Percentiles rank a stretch among this genome's conserved stretches.
Evolutionary conservation across 1,284 basidiomycete genomes (phyloP).

Genomic region (Ustilago vetiveriae): DNA sequence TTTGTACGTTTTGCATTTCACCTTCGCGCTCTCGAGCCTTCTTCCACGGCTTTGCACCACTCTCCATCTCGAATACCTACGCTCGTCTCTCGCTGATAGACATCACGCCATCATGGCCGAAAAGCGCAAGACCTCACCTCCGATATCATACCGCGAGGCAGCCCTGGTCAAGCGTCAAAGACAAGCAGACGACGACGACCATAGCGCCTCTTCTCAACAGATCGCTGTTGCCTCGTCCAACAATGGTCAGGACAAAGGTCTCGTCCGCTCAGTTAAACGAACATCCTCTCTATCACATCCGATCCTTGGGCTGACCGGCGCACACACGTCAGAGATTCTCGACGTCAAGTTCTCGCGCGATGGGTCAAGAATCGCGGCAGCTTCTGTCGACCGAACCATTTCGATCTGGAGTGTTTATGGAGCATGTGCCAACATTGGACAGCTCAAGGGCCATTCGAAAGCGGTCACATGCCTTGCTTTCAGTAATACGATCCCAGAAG

Average conservation of each 20-base stretch:
- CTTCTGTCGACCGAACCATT: slow-evolving; percentile 57
- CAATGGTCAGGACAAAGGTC: slow-evolving; percentile 51
- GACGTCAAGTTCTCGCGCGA: slow-evolving; percentile 62
- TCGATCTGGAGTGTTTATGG: slow-evolving; percentile 65
- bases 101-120: slow-evolving; percentile 56
- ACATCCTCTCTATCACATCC: slow-evolving; percentile 55
- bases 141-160: slow-evolving; percentile 34
- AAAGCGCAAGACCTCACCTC: slow-evolving; percentile 59
- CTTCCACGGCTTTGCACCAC: too few species aligned
- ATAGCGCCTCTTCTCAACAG: slow-evolving; percentile 18
- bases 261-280: slow-evolving; percentile 52
- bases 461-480: slow-evolving; percentile 62
- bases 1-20: slow-evolving; percentile 4
- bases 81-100: too few species aligned
- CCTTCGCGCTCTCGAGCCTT: neutral
- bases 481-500: slow-evolving; percentile 38
- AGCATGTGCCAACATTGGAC: slow-evolving; percentile 60
- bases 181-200: slow-evolving; percentile 46
- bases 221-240: slow-evolving; percentile 55
- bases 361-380: slow-evolving; percentile 58
- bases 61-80: too few species aligned
- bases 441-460: slow-evolving; percentile 59
- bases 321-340: slow-evolving; percentile 60
- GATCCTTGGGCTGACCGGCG: slow-evolving; percentile 59
- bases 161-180: slow-evolving; percentile 57